phyloP scores from a whole-genome alignment of 345 rosid species.

The Bretschneidera sinensis region DNA sequence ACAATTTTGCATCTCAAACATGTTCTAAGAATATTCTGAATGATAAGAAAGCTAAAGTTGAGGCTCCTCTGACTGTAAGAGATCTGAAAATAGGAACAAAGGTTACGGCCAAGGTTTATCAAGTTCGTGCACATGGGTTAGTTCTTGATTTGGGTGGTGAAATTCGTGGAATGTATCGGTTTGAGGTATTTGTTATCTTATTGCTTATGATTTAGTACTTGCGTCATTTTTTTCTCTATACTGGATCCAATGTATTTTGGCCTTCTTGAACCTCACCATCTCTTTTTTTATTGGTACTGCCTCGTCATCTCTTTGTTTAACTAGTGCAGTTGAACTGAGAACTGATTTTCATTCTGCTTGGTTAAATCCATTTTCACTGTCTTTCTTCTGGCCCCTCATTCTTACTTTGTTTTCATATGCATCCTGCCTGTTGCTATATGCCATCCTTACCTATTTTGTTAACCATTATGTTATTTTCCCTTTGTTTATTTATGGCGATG shows the following conservation, averaged over 20 bases:
- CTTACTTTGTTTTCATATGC: too few species aligned
- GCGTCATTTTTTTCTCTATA: slow-evolving; percentile 3
- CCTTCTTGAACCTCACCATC: too few species aligned
- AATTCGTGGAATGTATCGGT: slow-evolving; percentile 83
- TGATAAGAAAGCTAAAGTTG: slow-evolving; percentile 18
- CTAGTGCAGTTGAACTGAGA: neutral
- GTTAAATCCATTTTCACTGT: too few species aligned
- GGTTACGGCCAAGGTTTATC: slow-evolving; percentile 53
- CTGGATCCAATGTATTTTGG: neutral
- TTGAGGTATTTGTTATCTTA: slow-evolving; percentile 44
- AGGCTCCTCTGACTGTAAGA: slow-evolving; percentile 28
- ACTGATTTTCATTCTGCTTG: too few species aligned
- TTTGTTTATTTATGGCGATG: too few species aligned
- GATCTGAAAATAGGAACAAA: slow-evolving; percentile 66
- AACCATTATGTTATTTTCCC: too few species aligned
- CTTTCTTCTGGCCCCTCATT: too few species aligned
- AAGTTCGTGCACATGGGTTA: slow-evolving; percentile 68
- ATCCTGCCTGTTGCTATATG: too few species aligned
- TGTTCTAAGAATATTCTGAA: slow-evolving; percentile 7
- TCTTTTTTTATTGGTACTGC: neutral
- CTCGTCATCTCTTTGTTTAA: too few species aligned
- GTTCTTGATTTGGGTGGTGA: slow-evolving; percentile 93
- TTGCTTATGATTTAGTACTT: neutral
- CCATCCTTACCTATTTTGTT: too few species aligned
- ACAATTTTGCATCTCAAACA: neutral